Percentiles rank a stretch among this genome's conserved stretches.
Conservation (phyloP, 1,284 basidiomycete species). For the Fomitiporia mediterranea region DNA sequence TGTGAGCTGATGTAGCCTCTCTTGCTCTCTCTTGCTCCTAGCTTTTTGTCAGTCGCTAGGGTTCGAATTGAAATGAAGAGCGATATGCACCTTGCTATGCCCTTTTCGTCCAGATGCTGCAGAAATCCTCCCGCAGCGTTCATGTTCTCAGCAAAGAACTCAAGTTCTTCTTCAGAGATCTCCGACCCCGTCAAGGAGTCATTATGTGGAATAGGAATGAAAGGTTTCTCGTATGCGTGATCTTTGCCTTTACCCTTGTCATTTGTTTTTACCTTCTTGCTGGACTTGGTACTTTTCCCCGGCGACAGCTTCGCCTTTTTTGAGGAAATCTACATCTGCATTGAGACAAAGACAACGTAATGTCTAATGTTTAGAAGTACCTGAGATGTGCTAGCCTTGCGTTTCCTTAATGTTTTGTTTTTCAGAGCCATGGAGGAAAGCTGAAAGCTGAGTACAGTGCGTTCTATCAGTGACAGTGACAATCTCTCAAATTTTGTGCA, state of each 20-base stretch:
- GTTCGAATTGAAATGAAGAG: constrained; percentile 1
- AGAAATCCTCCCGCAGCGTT: constrained; percentile 52
- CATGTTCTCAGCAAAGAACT: constrained; percentile 55
- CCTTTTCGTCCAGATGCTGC: constrained; percentile 57
- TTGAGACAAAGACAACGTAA: not conserved
- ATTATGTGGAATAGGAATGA: constrained; percentile 55
- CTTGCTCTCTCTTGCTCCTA: constrained; percentile 78
- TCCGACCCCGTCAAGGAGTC: constrained; percentile 40
- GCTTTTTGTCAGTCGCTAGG: not conserved
- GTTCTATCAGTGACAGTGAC: not conserved
- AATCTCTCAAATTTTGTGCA: not conserved
- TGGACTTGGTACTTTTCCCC: constrained; percentile 15
- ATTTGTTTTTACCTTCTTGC: constrained; percentile 23
- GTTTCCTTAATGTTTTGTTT: constrained; percentile 24
- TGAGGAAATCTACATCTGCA: constrained; percentile 28
- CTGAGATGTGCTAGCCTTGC: not conserved
- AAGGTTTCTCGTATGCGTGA: constrained; percentile 51
- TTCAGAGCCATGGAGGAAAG: constrained; percentile 9
- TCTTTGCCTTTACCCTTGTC: constrained; percentile 49
- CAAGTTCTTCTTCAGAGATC: constrained; percentile 60
- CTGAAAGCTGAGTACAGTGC: not conserved
- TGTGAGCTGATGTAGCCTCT: constrained; percentile 55
- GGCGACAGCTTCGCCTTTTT: constrained; percentile 35
- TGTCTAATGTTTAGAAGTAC: not conserved
- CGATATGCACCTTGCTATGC: constrained; percentile 60